Percentiles rank a stretch among this genome's conserved stretches.
Evolutionary conservation across 2,329 filamentous ascomycete species (phyloP).

Genomic region (Calycina marina): DNA sequence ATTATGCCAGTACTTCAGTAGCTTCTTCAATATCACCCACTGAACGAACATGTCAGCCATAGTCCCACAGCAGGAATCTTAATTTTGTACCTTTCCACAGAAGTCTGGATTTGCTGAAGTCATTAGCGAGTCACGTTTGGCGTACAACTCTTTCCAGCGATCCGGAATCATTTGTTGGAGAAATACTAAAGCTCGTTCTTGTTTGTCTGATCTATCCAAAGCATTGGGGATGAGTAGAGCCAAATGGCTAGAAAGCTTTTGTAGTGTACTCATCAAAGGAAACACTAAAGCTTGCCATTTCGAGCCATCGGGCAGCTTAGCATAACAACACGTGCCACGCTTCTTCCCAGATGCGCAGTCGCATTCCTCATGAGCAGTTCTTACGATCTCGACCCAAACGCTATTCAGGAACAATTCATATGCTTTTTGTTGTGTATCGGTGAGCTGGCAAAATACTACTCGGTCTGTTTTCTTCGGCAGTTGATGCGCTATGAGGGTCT

Average conservation of each 20-base stretch:
- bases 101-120: slow-evolving; percentile 78
- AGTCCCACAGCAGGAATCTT: neutral
- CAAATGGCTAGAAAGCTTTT: slow-evolving; percentile 88
- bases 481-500: slow-evolving; percentile 80
- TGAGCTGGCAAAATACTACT: slow-evolving; percentile 89
- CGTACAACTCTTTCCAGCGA: slow-evolving; percentile 60
- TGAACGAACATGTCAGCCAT: slow-evolving; percentile 6
- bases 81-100: slow-evolving; percentile 55
- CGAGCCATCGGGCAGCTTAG: slow-evolving; percentile 29
- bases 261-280: slow-evolving; percentile 65
- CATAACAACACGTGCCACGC: slow-evolving; percentile 69
- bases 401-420: slow-evolving; percentile 74
- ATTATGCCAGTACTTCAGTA: slow-evolving; percentile 78
- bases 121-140: slow-evolving; percentile 61
- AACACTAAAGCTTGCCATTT: slow-evolving; percentile 60
- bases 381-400: slow-evolving; percentile 54
- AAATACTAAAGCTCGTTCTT: slow-evolving; percentile 60
- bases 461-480: slow-evolving; percentile 88
- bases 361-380: slow-evolving; percentile 52
- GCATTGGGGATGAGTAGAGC: slow-evolving; percentile 63
- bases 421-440: slow-evolving; percentile 62
- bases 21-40: slow-evolving; percentile 79
- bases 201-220: slow-evolving; percentile 53
- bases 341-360: slow-evolving; percentile 54
- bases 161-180: slow-evolving; percentile 63